Base-by-base conservation (phyloP, 768 basidiomycete species). In the Stropharia rugosoannulata region DNA sequence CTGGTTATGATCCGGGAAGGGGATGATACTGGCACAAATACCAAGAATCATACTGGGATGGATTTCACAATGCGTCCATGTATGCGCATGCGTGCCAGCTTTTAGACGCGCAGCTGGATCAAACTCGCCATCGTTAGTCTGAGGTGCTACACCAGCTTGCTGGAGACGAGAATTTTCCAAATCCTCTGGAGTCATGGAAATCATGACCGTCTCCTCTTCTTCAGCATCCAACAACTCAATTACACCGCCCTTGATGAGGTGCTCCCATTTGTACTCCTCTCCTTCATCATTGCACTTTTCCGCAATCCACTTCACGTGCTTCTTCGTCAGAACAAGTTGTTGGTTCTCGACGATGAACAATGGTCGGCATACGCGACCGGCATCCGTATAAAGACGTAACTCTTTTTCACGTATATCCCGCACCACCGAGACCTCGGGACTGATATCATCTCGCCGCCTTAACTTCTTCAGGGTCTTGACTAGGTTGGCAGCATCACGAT, bases 1-100 rank as follows among this genome's bases (percentile, higher is more conserved):
- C 80, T 97, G 96, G 65, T 99, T 99, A 73, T 99, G 96, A 73
- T 99, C 97, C 13, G 97, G 96, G 89, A 99, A 99, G 11, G 96
- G 96, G 71, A 99, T 97, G 68, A 99, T 99, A 74, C 92, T 94
- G 2, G 96, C 96, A 68, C 96, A 98, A 57, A 99, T 93, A 58
- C 96, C 96, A 51, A 99, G 81, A 60, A 99, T 98, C 96, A 98
- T 99, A 65, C 90, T 90, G 10, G 96, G 97, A 71, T 99, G 96
- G 66, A 99, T 98, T 75, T 99, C 96, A 73, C 97, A 98, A 70
- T 99, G 96, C 9, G 96, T 99, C 89, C 92, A 98, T 8, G 91
- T 93, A 64, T 97, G 92, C 0, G 90, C 85, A 68, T 85, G 88
- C 40, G 86, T 87, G 32, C 84, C 83, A 38, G 90, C 86, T 74